These are phyloP conservation scores for Hygrocybe coccinea DNA, from an alignment of 768 basidiomycete species.

Conservation along the genomic window DNA sequence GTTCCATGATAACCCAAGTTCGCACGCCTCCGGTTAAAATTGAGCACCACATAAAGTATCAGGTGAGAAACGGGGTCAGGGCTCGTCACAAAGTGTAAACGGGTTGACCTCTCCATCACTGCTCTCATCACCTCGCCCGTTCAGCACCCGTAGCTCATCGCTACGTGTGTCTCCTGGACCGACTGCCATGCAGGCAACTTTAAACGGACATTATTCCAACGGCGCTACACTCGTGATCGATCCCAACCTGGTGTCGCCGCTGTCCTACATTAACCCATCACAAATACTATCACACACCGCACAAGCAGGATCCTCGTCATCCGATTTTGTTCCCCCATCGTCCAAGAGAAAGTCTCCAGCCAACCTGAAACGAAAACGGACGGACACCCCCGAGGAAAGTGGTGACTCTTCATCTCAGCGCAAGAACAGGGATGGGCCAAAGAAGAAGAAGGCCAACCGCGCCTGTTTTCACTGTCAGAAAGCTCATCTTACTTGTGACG, in stretches of 20 bases:
- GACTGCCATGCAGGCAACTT: slow-evolving; percentile 4
- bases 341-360: slow-evolving; percentile 37
- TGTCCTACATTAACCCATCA: slow-evolving; percentile 39
- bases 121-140: background rate
- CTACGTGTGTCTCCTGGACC: background rate
- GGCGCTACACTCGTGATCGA: slow-evolving; percentile 37
- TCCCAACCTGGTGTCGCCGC: slow-evolving; percentile 28
- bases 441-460: slow-evolving; percentile 92
- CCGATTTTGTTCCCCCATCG: slow-evolving; percentile 20
- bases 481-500: slow-evolving; percentile 97
- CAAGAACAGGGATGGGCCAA: slow-evolving; percentile 69
- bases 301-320: slow-evolving; percentile 42
- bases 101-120: background rate
- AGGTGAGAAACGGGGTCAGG: background rate
- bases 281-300: slow-evolving; percentile 37
- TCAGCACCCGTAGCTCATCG: background rate
- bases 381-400: slow-evolving; percentile 54
- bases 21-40: background rate
- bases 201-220: slow-evolving; percentile 30
- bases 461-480: slow-evolving; percentile 97
- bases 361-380: slow-evolving; percentile 56
- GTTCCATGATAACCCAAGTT: background rate
- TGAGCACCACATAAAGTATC: background rate
- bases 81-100: background rate
- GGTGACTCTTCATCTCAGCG: slow-evolving; percentile 41